Evolutionary conservation across 768 basidiomycete genomes (phyloP).

Genomic region (Auriscalpium vulgare): DNA sequence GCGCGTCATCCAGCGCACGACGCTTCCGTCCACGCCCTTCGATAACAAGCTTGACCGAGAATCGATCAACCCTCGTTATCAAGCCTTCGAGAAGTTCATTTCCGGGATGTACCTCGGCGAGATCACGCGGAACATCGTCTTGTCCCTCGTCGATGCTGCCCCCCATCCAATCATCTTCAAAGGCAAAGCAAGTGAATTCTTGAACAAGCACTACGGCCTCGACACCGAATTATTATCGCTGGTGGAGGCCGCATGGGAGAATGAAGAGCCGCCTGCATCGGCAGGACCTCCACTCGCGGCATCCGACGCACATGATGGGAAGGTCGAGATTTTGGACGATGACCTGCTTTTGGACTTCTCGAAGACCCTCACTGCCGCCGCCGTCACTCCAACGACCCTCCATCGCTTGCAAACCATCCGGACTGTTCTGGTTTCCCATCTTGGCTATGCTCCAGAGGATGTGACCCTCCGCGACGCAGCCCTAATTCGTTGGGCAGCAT

Average conservation of each 20-base stretch:
- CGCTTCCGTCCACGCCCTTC: constrained; percentile 81
- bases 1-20: constrained; percentile 45
- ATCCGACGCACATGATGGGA: background rate
- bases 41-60: constrained; percentile 90
- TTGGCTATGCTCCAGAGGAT: constrained; percentile 50
- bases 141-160: constrained; percentile 71
- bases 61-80: constrained; percentile 88
- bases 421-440: constrained; percentile 48
- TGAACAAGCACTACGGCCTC: constrained; percentile 91
- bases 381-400: constrained; percentile 15
- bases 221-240: constrained; percentile 91
- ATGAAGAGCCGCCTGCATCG: constrained; percentile 17
- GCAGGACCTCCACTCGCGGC: background rate
- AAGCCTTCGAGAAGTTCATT: constrained; percentile 97
- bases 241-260: constrained; percentile 71
- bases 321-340: background rate
- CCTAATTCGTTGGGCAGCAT: constrained; percentile 76
- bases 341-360: constrained; percentile 9
- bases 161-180: constrained; percentile 70
- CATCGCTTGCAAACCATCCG: constrained; percentile 46
- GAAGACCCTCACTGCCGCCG: constrained; percentile 1
- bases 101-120: constrained; percentile 99
- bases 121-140: constrained; percentile 76
- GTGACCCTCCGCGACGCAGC: constrained; percentile 42
- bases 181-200: constrained; percentile 58